A percentile compares a stretch with the other conserved stretches of the same genome.
Conservation (phyloP, 2,329 filamentous ascomycete genomes). For the Ophiostoma himal-ulmi region DNA sequence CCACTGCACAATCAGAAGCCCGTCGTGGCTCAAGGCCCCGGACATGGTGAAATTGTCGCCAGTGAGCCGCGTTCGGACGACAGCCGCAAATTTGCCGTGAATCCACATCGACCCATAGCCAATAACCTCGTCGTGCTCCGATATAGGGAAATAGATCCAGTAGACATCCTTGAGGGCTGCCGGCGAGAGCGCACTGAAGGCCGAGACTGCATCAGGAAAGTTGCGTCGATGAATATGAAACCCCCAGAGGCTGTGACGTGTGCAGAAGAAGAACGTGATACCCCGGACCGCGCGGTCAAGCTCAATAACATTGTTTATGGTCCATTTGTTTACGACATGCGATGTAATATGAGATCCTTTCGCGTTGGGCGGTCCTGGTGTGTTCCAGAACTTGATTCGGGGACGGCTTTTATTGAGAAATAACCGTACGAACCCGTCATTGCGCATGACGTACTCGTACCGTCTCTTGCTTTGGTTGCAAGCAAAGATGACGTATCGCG, state of each 20-base stretch:
- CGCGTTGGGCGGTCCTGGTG: neutral
- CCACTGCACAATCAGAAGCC: neutral
- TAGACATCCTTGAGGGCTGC: neutral
- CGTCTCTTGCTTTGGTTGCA: neutral
- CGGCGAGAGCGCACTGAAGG: neutral
- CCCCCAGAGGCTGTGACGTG: neutral
- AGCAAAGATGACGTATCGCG: neutral
- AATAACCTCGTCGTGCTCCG: neutral
- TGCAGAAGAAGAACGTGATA: neutral
- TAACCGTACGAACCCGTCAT: neutral
- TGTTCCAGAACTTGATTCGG: neutral
- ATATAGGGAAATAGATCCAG: neutral
- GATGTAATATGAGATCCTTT: neutral
- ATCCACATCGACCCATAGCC: neutral
- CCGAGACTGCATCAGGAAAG: neutral
- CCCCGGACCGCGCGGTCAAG: neutral
- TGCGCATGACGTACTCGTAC: neutral
- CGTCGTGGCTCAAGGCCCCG: neutral
- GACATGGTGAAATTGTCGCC: conserved; percentile 2
- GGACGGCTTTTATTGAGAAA: neutral
- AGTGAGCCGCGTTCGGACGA: neutral
- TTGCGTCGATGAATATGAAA: neutral
- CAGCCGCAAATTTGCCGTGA: neutral
- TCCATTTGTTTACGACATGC: neutral
- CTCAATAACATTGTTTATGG: neutral